Base-by-base conservation (phyloP, 345 rosid species). In the Rhodomyrtus tomentosa region DNA sequence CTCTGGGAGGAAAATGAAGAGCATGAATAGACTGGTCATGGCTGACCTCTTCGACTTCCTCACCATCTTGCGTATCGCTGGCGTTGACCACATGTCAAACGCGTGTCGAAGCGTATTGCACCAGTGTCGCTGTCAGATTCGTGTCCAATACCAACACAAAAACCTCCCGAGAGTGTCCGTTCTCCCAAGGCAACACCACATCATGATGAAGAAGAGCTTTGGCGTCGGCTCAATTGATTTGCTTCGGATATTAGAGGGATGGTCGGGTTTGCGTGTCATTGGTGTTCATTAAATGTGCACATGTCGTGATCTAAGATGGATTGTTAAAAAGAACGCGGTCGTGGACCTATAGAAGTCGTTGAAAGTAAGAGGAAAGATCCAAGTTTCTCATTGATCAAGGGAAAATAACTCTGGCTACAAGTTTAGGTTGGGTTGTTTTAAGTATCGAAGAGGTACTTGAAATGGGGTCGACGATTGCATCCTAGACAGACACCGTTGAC, bases 21-120 rank as follows among this genome's bases (percentile, higher is more conserved):
- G 90, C 83, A 87, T 89, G 93, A 92, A 91, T 89, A 87, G 93
- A 79, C 87, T 92, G 82, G 93, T 93, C 74, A 90, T 92, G 1
- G 92, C 91, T 14, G 92, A 92, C 85, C 92, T 93, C 53, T 86
- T 87, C 81, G 88, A 92, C 83, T 91, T 93, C 84, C 87, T 87
- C 40, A 82, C 93, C 49, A 7, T 45, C 49, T 45, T 1, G 8
- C 49, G 49, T 45, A 11, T 45, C 11, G 49, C 1, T 45, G 11
- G 11, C 10, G 8, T 45, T 45, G 49, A 45, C 2, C 49, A 45
- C 10, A 1, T 45, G 49, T 45, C 49, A 1, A 45, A 45, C 11
- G 50, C 10, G 50, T 48, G 50, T 48, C 50, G 2, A 2, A 9
- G 12, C 50, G 2, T 48, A 1, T 48, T 48, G 11, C 11, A 10